Evolutionary conservation across 441 rosid genomes (phyloP), one percentile per base, ranked within the genome.

Genomic region (Dalechampia spathulata): DNA sequence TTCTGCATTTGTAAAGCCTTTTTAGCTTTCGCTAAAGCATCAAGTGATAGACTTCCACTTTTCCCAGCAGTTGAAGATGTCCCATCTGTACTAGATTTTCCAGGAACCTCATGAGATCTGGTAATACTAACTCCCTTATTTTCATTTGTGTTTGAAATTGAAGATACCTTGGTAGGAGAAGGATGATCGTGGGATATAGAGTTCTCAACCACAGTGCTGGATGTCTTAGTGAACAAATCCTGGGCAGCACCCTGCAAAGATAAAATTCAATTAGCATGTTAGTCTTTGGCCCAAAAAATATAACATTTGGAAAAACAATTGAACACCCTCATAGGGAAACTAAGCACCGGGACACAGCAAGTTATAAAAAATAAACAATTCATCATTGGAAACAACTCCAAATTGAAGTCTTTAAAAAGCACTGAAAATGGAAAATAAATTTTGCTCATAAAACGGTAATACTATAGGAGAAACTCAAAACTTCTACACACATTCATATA

Each of bases 81-180:
- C 76, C 92, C 96, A 92, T 92, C 97, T 92, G 98, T 92, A 92
- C 98, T 92, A 83, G 95, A 86, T 78, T 84, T 90, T 86, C 94
- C 98, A 89, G 82, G 85, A 92, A 88, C 98, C 98, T 86, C 96
- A 89, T 92, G 96, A 92, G 90, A 84, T 71, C 98, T 76, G 93
- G 83, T 78, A 83, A 86, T 72, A 92, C 88, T 88, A 84, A 83
- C 95, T 80, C 90, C 96, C 89, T 81, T 92, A 92, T 92, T 92
- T 89, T 92, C 92, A 92, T 84, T 86, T 79, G 76, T 83, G 85
- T 88, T 83, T 78, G 78, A 73, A 88, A 89, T 76, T 61, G 91
- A 91, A 86, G 98, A 78, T 92, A 92, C 96, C 98, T 92, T 92
- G 80, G 86, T 67, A 72, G 83, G 74, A 67, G 68, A 66, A 58